Conservation (phyloP, 75 land plant genomes). For the Selaginella tamariscina region DNA sequence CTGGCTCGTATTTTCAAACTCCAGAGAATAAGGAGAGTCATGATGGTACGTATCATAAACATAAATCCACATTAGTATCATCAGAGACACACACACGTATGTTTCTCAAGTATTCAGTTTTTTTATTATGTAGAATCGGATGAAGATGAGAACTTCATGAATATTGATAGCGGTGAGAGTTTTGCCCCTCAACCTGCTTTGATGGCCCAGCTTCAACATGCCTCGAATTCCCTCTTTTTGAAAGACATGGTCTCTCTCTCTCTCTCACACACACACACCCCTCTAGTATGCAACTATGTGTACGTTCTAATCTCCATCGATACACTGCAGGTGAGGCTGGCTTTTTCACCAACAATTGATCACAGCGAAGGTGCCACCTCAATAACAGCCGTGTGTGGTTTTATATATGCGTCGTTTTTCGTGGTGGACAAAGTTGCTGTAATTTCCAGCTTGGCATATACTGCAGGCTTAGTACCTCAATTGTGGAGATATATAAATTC, state of each 20-base stretch:
- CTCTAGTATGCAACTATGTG: background rate
- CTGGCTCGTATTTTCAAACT: background rate
- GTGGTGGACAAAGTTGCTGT: constrained; percentile 40
- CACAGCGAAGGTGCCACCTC: constrained; percentile 21
- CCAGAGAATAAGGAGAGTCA: background rate
- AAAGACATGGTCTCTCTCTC: constrained; percentile 46
- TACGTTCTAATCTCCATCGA: background rate
- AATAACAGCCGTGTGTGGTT: constrained; percentile 68
- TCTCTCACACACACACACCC: background rate
- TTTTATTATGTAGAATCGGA: constrained; percentile 1
- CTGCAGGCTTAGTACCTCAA: constrained; percentile 62
- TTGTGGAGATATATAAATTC: constrained; percentile 75
- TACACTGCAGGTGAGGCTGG: background rate
- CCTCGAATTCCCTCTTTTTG: constrained; percentile 49
- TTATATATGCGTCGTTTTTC: constrained; percentile 55
- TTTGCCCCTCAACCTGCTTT: constrained; percentile 32
- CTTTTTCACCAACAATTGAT: constrained; percentile 8
- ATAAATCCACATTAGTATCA: background rate
- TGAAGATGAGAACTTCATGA: constrained; percentile 44
- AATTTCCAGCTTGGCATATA: constrained; percentile 68
- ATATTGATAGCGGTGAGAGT: constrained; percentile 30
- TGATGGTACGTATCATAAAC: background rate
- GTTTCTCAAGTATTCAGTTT: no score
- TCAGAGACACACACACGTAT: no score
- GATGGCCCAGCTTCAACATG: constrained; percentile 54